Conservation (phyloP, 805 yeast species). For the Grigorovia humatica region DNA sequence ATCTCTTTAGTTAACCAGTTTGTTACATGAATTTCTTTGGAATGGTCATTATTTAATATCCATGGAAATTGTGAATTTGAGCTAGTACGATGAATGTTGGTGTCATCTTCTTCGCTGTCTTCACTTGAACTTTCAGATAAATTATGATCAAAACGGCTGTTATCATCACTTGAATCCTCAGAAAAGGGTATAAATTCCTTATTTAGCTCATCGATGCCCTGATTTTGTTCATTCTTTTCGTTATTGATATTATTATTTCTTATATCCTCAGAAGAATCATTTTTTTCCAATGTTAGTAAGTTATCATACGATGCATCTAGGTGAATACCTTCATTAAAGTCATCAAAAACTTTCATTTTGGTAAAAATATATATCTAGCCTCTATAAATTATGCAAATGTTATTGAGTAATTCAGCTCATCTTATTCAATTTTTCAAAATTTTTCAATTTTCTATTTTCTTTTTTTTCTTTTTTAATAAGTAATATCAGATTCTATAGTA, state of each 20-base stretch:
- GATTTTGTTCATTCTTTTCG: conserved; percentile 1
- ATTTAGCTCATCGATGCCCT: conserved; percentile 24
- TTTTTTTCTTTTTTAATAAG: background rate
- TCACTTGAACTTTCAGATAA: conserved; percentile 5
- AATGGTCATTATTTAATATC: conserved; percentile 69
- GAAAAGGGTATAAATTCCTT: conserved; percentile 36
- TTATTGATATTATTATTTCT: background rate
- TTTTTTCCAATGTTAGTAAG: conserved; percentile 5
- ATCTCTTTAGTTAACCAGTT: conserved; percentile 86
- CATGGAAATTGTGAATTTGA: conserved; percentile 44
- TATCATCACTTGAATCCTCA: conserved; percentile 22
- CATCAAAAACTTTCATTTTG: conserved; percentile 5
- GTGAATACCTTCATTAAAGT: conserved; percentile 8
- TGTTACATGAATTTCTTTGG: conserved; percentile 63
- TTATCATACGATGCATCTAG: conserved; percentile 4
- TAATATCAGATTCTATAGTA: background rate
- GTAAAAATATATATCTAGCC: too few species aligned
- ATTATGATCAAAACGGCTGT: conserved; percentile 9
- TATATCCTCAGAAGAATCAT: background rate
- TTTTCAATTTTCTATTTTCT: background rate
- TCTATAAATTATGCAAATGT: too few species aligned
- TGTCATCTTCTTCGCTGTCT: conserved; percentile 1
- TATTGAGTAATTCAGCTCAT: too few species aligned
- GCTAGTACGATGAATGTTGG: background rate
- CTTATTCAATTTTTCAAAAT: background rate